Evolutionary conservation across 345 rosid genomes (phyloP).

Genomic region (Corymbia maculata): DNA sequence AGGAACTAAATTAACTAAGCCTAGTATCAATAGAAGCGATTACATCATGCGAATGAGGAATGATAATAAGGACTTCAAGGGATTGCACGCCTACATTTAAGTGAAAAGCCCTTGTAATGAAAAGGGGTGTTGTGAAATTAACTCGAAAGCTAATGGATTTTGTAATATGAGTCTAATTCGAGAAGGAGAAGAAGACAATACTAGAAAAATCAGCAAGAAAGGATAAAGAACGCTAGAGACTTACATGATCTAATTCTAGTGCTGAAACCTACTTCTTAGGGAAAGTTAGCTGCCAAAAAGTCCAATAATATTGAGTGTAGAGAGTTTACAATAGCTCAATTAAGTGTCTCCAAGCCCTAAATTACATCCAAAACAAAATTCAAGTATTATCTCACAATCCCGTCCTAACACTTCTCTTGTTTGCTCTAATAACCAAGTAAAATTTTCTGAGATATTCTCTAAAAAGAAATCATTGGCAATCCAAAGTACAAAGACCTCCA

Average conservation of each 20-base stretch:
- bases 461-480: too few relatives aligned
- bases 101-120: neutral
- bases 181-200: too few relatives aligned
- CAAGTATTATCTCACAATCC: too few relatives aligned
- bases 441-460: too few relatives aligned
- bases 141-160: too few relatives aligned
- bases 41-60: neutral
- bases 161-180: neutral
- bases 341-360: too few relatives aligned
- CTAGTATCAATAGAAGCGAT: neutral
- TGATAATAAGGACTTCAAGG: neutral
- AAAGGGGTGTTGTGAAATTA: neutral
- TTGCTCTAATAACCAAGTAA: too few relatives aligned
- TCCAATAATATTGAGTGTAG: neutral
- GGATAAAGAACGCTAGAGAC: too few relatives aligned
- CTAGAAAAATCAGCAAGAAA: neutral
- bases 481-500: neutral
- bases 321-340: too few relatives aligned
- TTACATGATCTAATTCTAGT: too few relatives aligned
- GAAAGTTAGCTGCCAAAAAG: neutral
- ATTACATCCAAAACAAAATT: too few relatives aligned
- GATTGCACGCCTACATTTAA: neutral
- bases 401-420: too few relatives aligned
- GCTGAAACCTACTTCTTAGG: neutral
- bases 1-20: neutral